A percentile compares a stretch with the other conserved stretches of the same genome.
These are phyloP conservation scores for Nitzschia sp. DNA, from an alignment of 108 stramenopile genomes.

Conservation along the genomic window DNA sequence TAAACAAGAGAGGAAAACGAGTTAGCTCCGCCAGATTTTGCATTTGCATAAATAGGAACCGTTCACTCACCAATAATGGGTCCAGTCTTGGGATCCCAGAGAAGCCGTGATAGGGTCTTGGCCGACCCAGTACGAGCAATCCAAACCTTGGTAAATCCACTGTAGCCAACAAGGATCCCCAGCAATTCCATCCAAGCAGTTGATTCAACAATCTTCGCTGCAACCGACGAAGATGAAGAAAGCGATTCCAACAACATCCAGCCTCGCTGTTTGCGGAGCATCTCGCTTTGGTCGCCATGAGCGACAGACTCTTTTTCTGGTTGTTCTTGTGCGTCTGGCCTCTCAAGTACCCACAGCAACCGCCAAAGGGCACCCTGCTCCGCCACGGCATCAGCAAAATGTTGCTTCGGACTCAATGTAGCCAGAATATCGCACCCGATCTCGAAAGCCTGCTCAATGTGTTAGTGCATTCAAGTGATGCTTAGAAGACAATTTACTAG, in stretches of 20 bases:
- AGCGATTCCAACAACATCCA: slow-evolving; percentile 63
- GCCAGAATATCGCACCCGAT: slow-evolving; percentile 51
- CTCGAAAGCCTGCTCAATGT: slow-evolving; percentile 42
- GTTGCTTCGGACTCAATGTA: slow-evolving; percentile 51
- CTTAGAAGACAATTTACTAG: not conserved
- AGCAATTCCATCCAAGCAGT: slow-evolving; percentile 66
- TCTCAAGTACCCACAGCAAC: slow-evolving; percentile 50
- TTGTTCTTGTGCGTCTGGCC: slow-evolving; percentile 35
- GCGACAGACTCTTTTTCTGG: slow-evolving; percentile 7
- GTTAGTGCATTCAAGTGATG: not conserved
- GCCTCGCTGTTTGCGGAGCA: slow-evolving; percentile 44
- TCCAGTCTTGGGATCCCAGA: slow-evolving; percentile 64
- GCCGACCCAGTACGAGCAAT: slow-evolving; percentile 55
- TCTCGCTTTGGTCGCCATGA: slow-evolving; percentile 7
- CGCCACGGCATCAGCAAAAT: slow-evolving; percentile 54
- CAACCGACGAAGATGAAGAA: slow-evolving; percentile 54
- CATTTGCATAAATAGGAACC: not conserved
- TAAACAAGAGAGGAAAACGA: too few relatives aligned
- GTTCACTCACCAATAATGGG: slow-evolving; percentile 28
- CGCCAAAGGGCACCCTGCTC: slow-evolving; percentile 52
- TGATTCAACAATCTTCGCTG: slow-evolving; percentile 45
- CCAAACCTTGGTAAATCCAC: slow-evolving; percentile 49
- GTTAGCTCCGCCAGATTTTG: too few relatives aligned
- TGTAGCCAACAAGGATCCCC: slow-evolving; percentile 63
- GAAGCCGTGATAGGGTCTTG: slow-evolving; percentile 54